Evolutionary conservation across 495 filamentous ascomycete genomes (phyloP).

Genomic region (Filosporella fistucella): DNA sequence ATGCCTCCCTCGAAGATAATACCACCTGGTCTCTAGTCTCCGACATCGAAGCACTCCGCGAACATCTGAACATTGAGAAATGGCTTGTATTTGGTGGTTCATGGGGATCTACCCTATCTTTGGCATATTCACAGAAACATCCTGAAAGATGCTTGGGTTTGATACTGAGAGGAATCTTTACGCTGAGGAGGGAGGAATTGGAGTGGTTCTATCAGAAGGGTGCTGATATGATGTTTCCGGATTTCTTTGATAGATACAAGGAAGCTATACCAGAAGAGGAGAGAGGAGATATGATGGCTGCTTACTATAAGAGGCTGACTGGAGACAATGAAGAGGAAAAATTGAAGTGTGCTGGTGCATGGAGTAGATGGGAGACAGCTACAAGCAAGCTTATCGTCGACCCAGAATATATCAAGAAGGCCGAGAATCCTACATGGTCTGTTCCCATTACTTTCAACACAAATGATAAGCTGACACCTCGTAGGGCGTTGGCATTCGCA

Average conservation of each 20-base stretch:
- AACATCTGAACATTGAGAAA: slow-evolving; percentile 35
- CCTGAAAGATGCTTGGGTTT: slow-evolving; percentile 31
- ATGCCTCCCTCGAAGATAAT: slow-evolving; percentile 36
- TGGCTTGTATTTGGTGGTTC: slow-evolving; percentile 48
- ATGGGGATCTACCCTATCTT: slow-evolving; percentile 40
- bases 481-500: slow-evolving; percentile 32
- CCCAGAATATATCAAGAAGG: slow-evolving; percentile 16
- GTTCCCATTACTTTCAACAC: no score
- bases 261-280: slow-evolving; percentile 29
- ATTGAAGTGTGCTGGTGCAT: slow-evolving; percentile 25
- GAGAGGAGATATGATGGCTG: slow-evolving; percentile 24
- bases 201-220: slow-evolving; percentile 25
- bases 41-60: slow-evolving; percentile 38
- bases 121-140: slow-evolving; percentile 37
- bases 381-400: slow-evolving; percentile 27
- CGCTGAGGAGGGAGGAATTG: slow-evolving; percentile 27
- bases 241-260: slow-evolving; percentile 35
- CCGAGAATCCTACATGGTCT: slow-evolving; percentile 34
- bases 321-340: slow-evolving; percentile 23
- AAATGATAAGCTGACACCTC: no score
- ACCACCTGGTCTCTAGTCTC: slow-evolving; percentile 36
- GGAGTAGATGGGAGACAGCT: slow-evolving; percentile 35
- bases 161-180: slow-evolving; percentile 38
- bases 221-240: slow-evolving; percentile 33
- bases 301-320: slow-evolving; percentile 33